Evolutionary conservation across 2,329 filamentous ascomycete species (phyloP).

Genomic region (Leptographium procerum): DNA sequence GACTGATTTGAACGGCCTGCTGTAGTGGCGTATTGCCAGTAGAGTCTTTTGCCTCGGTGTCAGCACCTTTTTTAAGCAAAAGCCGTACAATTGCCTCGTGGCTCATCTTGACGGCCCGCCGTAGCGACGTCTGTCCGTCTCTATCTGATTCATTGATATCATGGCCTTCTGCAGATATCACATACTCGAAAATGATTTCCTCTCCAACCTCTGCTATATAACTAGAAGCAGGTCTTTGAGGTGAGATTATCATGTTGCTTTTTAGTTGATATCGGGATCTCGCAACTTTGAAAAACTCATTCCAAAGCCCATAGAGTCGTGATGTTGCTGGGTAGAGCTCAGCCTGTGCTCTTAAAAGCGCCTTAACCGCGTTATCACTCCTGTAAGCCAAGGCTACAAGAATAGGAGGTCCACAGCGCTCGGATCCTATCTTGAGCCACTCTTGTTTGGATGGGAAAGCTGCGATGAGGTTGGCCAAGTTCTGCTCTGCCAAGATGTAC

Average conservation of each 20-base stretch:
- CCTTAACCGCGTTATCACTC: background rate
- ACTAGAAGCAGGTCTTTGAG: background rate
- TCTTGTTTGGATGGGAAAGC: background rate
- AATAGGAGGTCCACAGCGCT: background rate
- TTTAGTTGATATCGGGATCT: background rate
- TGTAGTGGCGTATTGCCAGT: background rate
- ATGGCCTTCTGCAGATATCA: background rate
- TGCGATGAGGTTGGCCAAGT: background rate
- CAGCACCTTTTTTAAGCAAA: background rate
- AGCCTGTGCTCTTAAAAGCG: background rate
- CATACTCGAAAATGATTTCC: background rate
- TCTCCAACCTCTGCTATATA: background rate
- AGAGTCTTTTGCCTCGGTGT: background rate
- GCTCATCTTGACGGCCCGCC: background rate
- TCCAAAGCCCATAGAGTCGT: background rate
- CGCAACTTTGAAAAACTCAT: background rate
- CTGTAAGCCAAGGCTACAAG: background rate
- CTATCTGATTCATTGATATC: background rate
- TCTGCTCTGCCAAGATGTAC: background rate
- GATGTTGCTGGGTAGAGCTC: background rate
- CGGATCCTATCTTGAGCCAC: background rate
- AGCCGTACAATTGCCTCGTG: background rate
- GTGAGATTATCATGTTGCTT: background rate
- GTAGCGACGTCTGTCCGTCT: background rate
- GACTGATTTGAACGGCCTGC: no score